Evolutionary conservation across 768 basidiomycete genomes (phyloP), one percentile per base, ranked within the genome.

Genomic region (Serendipita indica): DNA sequence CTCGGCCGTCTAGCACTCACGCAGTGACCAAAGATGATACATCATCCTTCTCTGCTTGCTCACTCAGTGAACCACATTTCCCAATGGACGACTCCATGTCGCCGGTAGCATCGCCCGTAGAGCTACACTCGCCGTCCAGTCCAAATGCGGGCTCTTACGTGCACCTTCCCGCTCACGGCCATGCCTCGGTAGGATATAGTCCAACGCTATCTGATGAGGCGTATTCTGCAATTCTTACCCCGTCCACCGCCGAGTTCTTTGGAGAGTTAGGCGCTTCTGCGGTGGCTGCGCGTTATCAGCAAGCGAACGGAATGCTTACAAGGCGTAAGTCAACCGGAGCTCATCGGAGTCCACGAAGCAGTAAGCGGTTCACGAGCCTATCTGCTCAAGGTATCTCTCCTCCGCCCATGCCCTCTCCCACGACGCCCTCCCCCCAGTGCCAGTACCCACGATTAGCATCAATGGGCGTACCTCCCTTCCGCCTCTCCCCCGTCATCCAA

Each of bases 31-130:
- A 28, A 28, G 49, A 54, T 27, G 49, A 54, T 28, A 28, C 49
- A 3, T 54, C 49, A 4, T 54, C 49, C 10, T 54, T 54, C 32
- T 54, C 32, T n/a, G 49, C 49, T 54, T 27, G 49, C 30, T 54
- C 49, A 16, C 32, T 18, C 10, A 30, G 22, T 54, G 49, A 54
- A 43, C 41, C 41, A 6, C 18, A n/a, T n/a, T 43, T 43, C 7
- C 41, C 41, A 6, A n/a, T 54, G 30, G 49, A 28, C 10, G 22
- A 20, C 32, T 28, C 49, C 32, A 28, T 33, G 22, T 46, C 45
- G 14, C 45, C 45, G 13, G 45, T 46, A 54, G 22, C 49, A 7
- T 28, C 49, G 4, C 49, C 30, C 22, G 25, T 10, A 54, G 22
- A n/a, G 10, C 12, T 54, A 1, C 32, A 33, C 22, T 27, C 49